Conservation (phyloP, 2,329 filamentous ascomycete genomes). For the Stachybotrys chlorohalonatus region DNA sequence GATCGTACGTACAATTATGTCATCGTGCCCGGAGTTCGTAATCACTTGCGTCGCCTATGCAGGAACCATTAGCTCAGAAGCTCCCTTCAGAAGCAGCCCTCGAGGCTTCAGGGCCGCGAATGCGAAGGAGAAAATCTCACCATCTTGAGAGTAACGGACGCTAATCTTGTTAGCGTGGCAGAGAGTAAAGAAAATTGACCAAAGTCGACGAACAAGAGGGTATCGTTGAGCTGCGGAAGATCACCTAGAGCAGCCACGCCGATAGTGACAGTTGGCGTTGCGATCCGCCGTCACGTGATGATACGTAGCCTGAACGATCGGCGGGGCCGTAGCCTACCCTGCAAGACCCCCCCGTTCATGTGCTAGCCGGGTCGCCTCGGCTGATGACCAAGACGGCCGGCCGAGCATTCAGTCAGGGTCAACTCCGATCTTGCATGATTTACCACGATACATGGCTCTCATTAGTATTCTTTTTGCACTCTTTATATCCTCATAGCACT, state of each 20-base stretch:
- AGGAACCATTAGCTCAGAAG: background rate
- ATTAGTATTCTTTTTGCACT: background rate
- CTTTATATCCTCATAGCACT: background rate
- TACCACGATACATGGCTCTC: background rate
- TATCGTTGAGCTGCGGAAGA: slow-evolving; percentile 16
- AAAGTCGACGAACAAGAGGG: slow-evolving; percentile 17
- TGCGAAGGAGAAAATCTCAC: slow-evolving; percentile 6
- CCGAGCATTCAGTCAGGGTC: background rate
- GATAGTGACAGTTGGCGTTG: slow-evolving; percentile 18
- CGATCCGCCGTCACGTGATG: slow-evolving; percentile 10
- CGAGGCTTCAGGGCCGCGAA: background rate
- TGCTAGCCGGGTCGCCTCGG: background rate
- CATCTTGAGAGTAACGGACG: slow-evolving; percentile 11
- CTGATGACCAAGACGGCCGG: background rate
- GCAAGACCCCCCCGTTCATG: background rate
- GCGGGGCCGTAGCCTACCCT: background rate
- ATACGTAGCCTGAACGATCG: background rate
- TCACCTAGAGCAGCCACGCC: slow-evolving; percentile 8
- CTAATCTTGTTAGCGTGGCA: slow-evolving; percentile 7
- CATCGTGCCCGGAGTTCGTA: slow-evolving; percentile 63
- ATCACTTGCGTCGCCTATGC: slow-evolving; percentile 33
- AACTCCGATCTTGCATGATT: background rate
- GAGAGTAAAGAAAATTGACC: slow-evolving; percentile 7
- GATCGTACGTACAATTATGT: slow-evolving; percentile 84
- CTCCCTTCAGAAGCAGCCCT: background rate